Evolutionary conservation across 805 yeast genomes (phyloP).

Genomic region (Zygosaccharomyces bisporus): DNA sequence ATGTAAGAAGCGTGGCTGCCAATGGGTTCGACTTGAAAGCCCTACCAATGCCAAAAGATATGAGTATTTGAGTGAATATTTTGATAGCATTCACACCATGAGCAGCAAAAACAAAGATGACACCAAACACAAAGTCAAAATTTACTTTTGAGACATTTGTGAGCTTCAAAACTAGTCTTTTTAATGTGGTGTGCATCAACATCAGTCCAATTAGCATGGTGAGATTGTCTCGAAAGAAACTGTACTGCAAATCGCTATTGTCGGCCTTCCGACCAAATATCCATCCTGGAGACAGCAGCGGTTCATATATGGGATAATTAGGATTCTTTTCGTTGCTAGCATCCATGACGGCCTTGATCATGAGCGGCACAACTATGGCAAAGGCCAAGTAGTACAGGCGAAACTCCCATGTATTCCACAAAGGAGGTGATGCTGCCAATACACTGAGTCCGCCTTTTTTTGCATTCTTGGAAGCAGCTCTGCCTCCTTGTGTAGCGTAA

Average conservation of each 20-base stretch:
- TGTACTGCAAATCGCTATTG: slow-evolving; percentile 85
- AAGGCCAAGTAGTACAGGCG: slow-evolving; percentile 61
- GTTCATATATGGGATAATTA: slow-evolving; percentile 61
- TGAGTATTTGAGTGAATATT: slow-evolving; percentile 53
- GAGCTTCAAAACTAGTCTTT: slow-evolving; percentile 36
- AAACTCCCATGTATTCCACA: slow-evolving; percentile 79
- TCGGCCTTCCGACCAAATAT: slow-evolving; percentile 85
- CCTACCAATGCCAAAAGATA: slow-evolving; percentile 42
- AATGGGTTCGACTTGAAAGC: slow-evolving; percentile 31
- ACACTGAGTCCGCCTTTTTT: slow-evolving; percentile 4
- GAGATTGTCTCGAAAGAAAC: slow-evolving; percentile 81
- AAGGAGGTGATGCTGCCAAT: slow-evolving; percentile 10
- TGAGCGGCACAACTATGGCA: slow-evolving; percentile 68
- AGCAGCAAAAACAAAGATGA: slow-evolving; percentile 61
- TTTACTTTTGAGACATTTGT: slow-evolving; percentile 41
- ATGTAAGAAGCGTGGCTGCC: slow-evolving; percentile 46
- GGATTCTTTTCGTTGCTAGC: slow-evolving; percentile 74
- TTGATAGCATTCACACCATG: slow-evolving; percentile 76
- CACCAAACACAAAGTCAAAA: slow-evolving; percentile 75
- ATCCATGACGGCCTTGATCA: slow-evolving; percentile 77
- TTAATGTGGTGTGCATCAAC: slow-evolving; percentile 48
- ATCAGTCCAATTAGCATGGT: slow-evolving; percentile 56
- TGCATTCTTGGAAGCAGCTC: slow-evolving; percentile 6
- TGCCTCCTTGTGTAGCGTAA: not conserved
- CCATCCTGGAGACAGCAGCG: slow-evolving; percentile 78